These are phyloP conservation scores for Wickerhamomyces ciferrii DNA, from an alignment of 805 yeast genomes.

Conservation along the genomic window DNA sequence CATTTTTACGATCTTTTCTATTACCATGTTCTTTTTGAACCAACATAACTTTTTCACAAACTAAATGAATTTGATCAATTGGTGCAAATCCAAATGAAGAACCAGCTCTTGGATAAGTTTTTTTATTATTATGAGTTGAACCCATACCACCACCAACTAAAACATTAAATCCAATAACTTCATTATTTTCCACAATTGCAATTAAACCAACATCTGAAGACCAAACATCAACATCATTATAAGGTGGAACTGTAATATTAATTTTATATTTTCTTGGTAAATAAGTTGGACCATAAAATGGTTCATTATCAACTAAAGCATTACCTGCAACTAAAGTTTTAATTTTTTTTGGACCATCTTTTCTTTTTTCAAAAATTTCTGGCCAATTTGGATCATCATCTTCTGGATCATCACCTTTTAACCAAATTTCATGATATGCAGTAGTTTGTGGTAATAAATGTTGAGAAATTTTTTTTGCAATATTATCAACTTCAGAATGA, in stretches of 20 bases:
- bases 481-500: slow-evolving; percentile 65
- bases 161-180: slow-evolving; percentile 76
- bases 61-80: slow-evolving; percentile 63
- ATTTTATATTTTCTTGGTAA: slow-evolving; percentile 95
- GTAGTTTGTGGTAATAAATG: slow-evolving; percentile 85
- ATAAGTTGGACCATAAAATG: slow-evolving; percentile 80
- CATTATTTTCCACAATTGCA: slow-evolving; percentile 66
- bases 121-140: slow-evolving; percentile 91
- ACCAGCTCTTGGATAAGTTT: slow-evolving; percentile 95
- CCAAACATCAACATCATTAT: slow-evolving; percentile 93
- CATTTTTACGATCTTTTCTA: slow-evolving; percentile 94
- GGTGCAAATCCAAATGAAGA: slow-evolving; percentile 75
- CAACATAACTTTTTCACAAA: slow-evolving; percentile 87
- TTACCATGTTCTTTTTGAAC: slow-evolving; percentile 95
- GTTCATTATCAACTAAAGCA: slow-evolving; percentile 78
- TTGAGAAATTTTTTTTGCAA: slow-evolving; percentile 67
- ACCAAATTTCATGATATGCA: slow-evolving; percentile 96
- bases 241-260: slow-evolving; percentile 93
- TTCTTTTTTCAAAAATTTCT: slow-evolving; percentile 57
- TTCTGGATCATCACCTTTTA: slow-evolving; percentile 73
- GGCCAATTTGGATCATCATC: slow-evolving; percentile 63
- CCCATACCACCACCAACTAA: slow-evolving; percentile 99
- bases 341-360: slow-evolving; percentile 73
- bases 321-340: slow-evolving; percentile 84
- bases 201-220: slow-evolving; percentile 93